A percentile compares a stretch with the other conserved stretches of the same genome.
Conservation (phyloP, 257 asterid genomes). For the Nicotiana attenuata region DNA sequence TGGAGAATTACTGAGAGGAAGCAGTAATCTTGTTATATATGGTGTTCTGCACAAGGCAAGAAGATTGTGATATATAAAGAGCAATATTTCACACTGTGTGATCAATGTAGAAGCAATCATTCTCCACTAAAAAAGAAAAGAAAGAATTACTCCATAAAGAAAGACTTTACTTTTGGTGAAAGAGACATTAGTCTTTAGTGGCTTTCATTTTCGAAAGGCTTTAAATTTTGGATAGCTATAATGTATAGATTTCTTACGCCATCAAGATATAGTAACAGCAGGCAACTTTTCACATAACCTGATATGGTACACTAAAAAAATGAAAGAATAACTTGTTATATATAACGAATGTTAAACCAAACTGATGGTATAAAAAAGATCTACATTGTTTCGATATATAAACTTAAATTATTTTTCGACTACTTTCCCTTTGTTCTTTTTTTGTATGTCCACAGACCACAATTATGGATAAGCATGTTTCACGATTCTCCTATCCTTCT, state of each 20-base stretch:
- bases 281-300: no score
- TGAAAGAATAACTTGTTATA: no score
- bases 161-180: not conserved
- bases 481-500: not conserved
- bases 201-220: not conserved
- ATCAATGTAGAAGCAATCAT: not conserved
- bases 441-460: not conserved
- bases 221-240: no score
- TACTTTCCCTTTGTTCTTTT: not conserved
- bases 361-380: no score
- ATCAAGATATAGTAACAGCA: no score
- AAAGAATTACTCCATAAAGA: not conserved
- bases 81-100: not conserved
- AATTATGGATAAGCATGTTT: not conserved
- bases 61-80: not conserved
- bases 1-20: not conserved
- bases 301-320: no score
- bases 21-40: not conserved
- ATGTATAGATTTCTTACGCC: no score
- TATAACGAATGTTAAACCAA: no score
- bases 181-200: not conserved
- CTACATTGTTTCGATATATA: no score
- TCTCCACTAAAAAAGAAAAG: not conserved
- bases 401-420: not conserved
- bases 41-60: not conserved